Evolutionary conservation across 2,329 filamentous ascomycete species (phyloP), one percentile per base, ranked within the genome.

Genomic region (Sporothrix dimorphospora): DNA sequence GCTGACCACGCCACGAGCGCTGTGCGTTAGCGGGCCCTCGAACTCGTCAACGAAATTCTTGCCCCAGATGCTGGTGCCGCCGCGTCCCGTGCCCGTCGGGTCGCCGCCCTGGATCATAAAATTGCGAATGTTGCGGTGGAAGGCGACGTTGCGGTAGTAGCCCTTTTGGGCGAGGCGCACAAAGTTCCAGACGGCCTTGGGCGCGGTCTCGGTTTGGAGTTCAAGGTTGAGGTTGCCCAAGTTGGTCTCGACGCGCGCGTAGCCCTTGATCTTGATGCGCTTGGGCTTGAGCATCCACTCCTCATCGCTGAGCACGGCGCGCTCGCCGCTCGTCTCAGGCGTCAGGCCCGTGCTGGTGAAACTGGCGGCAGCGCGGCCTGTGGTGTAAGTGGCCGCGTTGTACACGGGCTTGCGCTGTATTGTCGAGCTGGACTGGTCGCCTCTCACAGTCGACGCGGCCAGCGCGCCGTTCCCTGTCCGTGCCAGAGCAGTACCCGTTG

Each of bases 31-130:
- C 0, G 95, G 94, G 0, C 94, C 94, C 19, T 98, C 94, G 74
- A 98, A 91, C 79, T 99, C 96, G 80, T 99, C 96, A 70, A 91
- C 87, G 78, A 99, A 99, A 74, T 94, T 93, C 81, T 97, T 97
- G 72, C 93, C 93, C 96, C 96, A 99, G 73, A 97, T 90, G 78
- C 92, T 97, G 66, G 90, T 84, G 0, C 96, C 96, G n/a, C 96
- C 96, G 73, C 93, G 88, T 1, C 96, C 96, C 0, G 94, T 97
- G 0, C 95, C 95, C 0, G 94, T 93, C 0, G 96, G 96, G 79
- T 99, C 96, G 49, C 96, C 96, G 57, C 95, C 95, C 80, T 99
- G 96, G 51, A 99, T 93, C 96, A 99, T 99, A 80, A 99, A 99
- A 77, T 92, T 93, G 72, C 91, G 91, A 77, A 99, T 98, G 80